Percentiles rank a stretch among this genome's conserved stretches.
Conservation (phyloP, 2,329 filamentous ascomycete species). For the Cladosporium velox region DNA sequence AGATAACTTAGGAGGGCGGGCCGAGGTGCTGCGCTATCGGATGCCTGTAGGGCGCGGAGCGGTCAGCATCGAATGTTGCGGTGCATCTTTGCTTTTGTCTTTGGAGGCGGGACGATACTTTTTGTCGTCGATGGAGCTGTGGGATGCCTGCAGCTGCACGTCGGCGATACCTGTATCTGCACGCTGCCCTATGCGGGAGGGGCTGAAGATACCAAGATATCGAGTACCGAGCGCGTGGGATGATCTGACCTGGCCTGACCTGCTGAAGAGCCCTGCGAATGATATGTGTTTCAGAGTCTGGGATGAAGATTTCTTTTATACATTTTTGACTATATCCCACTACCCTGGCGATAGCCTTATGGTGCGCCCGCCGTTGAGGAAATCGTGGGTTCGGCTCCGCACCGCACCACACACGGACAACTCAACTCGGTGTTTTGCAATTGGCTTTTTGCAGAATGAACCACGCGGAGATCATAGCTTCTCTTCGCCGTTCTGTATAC, state of each 20-base stretch:
- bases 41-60: not conserved
- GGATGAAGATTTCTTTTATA: not conserved
- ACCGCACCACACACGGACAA: not conserved
- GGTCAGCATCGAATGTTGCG: not conserved
- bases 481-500: not conserved
- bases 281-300: not conserved
- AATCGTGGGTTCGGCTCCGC: constrained; percentile 4
- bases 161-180: constrained; percentile 1
- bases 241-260: not conserved
- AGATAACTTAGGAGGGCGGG: constrained; percentile 4
- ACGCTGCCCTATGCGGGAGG: constrained; percentile 4
- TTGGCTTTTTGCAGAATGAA: not conserved
- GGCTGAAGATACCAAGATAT: constrained; percentile 1
- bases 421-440: not conserved
- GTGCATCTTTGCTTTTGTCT: not conserved
- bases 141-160: constrained; percentile 7
- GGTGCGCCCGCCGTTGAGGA: not conserved
- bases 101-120: not conserved
- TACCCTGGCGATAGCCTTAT: not conserved
- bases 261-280: not conserved
- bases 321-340: not conserved
- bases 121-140: not conserved
- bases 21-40: constrained; percentile 14
- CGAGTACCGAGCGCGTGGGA: not conserved
- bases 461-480: not conserved